Base-by-base conservation (phyloP, 306 rosid genomes). In the Senna siamea region DNA sequence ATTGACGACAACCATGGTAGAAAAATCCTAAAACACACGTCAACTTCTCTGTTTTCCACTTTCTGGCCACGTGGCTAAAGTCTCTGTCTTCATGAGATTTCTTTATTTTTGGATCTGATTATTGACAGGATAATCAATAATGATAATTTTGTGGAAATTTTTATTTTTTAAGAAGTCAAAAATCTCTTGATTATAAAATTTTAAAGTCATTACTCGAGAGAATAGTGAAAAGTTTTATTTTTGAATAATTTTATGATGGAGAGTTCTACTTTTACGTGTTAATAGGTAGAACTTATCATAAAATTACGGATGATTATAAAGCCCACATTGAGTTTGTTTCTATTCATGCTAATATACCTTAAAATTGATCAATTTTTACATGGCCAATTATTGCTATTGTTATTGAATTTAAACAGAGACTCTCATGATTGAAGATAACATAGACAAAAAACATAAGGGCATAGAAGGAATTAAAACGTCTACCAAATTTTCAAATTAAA, bases 21-120 rank as follows among this genome's bases (percentile, higher is more conserved):
- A 15, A 44, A n/a, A 14, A 28, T 57, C 64, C 40, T 65, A 4
- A 12, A n/a, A 22, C 41, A 0, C 9, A 22, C 53, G 35, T 32
- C 9, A 19, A 44, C 54, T 7, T 43, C 18, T 38, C 59, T n/a
- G 5, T 10, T 47, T 46, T 22, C 40, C 34, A 14, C 10, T 4
- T 70, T 72, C 1, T n/a, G 40, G 14, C 38, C 32, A 60, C 73
- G 70, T 68, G 83, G 70, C 19, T 47, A 37, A 7, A 2, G 30
- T 58, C 23, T 28, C 26, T 26, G 5, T 9, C 10, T 26, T 26
- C 30, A 26, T 26, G 30, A 26, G 30, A 28, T 6, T 14, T 28
- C 23, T 0, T 12, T 26, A 41, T 57, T 57, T 9, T 26, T 12
- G 37, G 38, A 9, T 56, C 5, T 26, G 30, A 23, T 13, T 56